A percentile compares a stretch with the other conserved stretches of the same genome.
phyloP scores from a whole-genome alignment of 1,139 yeast genomes.

The Geotrichum reessii region DNA sequence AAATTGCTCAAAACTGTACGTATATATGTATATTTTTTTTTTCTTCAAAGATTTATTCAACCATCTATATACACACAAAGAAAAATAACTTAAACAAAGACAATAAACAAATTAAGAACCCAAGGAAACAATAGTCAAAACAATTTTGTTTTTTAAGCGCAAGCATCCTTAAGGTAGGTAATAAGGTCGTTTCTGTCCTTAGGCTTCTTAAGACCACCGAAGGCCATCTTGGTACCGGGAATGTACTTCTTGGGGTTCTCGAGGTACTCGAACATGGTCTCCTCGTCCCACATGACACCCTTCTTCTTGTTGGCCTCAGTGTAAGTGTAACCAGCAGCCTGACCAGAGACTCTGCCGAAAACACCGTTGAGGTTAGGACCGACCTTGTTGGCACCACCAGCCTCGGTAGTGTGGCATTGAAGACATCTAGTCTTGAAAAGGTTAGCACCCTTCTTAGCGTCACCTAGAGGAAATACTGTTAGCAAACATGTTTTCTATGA shows the following conservation, averaged over 20 bases:
- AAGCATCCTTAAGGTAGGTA: slow-evolving; percentile 77
- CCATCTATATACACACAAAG: background rate
- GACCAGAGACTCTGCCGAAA: slow-evolving; percentile 87
- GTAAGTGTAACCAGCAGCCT: slow-evolving; percentile 88
- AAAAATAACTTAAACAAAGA: background rate
- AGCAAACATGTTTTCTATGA: background rate
- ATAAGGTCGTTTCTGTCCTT: slow-evolving; percentile 97
- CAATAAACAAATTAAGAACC: background rate
- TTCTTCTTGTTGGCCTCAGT: slow-evolving; percentile 98
- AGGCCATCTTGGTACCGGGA: slow-evolving; percentile 99
- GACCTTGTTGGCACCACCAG: slow-evolving; percentile 96
- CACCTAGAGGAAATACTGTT: slow-evolving; percentile 42
- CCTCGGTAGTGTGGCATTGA: slow-evolving; percentile 97
- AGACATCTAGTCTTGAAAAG: slow-evolving; percentile 97
- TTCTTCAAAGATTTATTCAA: background rate
- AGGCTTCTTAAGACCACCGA: slow-evolving; percentile 98
- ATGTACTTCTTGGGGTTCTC: slow-evolving; percentile 99
- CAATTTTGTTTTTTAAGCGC: background rate
- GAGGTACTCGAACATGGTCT: slow-evolving; percentile 89
- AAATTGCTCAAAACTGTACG: no score
- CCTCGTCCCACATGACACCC: slow-evolving; percentile 83
- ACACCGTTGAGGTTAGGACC: slow-evolving; percentile 98
- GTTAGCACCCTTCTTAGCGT: slow-evolving; percentile 96
- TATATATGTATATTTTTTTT: background rate
- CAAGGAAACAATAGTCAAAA: background rate